phyloP scores from a whole-genome alignment of 495 filamentous ascomycete genomes.

The Penicillium malachiteum region DNA sequence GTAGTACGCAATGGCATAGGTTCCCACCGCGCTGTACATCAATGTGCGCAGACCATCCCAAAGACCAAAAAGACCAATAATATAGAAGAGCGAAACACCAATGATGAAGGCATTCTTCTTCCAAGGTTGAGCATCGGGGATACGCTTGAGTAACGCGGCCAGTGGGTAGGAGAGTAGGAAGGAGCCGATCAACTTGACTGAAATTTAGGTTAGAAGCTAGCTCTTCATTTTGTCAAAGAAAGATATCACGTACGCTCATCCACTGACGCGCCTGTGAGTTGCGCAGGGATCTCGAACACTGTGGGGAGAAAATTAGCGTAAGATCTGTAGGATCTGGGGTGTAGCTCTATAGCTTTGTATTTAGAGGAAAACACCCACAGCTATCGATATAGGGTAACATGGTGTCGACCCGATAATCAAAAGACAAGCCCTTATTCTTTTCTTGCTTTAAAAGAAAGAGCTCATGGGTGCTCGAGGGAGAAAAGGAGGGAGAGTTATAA shows the following conservation, averaged over 20 bases:
- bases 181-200: slow-evolving; percentile 90
- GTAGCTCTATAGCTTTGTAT: slow-evolving; percentile 2
- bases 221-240: neutral
- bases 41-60: slow-evolving; percentile 85
- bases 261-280: slow-evolving; percentile 68
- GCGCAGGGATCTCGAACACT: slow-evolving; percentile 73
- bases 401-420: slow-evolving; percentile 14
- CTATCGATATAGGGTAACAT: slow-evolving; percentile 89
- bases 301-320: slow-evolving; percentile 23
- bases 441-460: neutral
- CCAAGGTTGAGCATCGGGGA: slow-evolving; percentile 80
- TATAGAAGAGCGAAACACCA: slow-evolving; percentile 77
- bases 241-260: slow-evolving; percentile 71
- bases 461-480: slow-evolving; percentile 56
- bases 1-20: slow-evolving; percentile 82
- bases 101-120: slow-evolving; percentile 91
- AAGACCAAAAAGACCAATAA: slow-evolving; percentile 91
- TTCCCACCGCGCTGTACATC: slow-evolving; percentile 70
- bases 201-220: slow-evolving; percentile 16
- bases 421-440: no score
- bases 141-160: slow-evolving; percentile 81
- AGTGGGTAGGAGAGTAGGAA: slow-evolving; percentile 94
- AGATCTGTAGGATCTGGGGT: slow-evolving; percentile 8
- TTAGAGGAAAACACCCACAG: slow-evolving; percentile 52
- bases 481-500: slow-evolving; percentile 49